phyloP scores from a whole-genome alignment of 768 basidiomycete genomes.

The Cystofilobasidium capitatum region DNA sequence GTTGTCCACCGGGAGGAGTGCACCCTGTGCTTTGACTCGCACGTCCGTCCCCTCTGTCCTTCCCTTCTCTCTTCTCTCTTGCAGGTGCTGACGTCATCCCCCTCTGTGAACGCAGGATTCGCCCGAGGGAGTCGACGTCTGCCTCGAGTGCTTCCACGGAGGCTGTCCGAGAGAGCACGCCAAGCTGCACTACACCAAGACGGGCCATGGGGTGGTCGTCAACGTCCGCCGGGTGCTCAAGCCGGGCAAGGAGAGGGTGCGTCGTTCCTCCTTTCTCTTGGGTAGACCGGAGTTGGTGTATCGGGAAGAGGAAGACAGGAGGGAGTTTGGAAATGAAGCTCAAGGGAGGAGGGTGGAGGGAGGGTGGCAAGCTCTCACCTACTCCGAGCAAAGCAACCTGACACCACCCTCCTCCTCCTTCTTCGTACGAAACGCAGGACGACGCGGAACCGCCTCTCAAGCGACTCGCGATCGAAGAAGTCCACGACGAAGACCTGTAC shows the following conservation, averaged over 20 bases:
- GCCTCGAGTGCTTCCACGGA: constrained; percentile 88
- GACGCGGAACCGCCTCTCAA: constrained; percentile 74
- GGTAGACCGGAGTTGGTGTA: neutral
- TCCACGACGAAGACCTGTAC: constrained; percentile 77
- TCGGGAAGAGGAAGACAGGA: neutral
- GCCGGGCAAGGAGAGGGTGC: constrained; percentile 54
- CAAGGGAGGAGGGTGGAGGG: neutral
- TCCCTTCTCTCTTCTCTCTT: neutral
- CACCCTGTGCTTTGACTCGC: constrained; percentile 91
- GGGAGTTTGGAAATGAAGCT: neutral
- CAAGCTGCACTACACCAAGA: constrained; percentile 58
- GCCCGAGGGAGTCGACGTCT: constrained; percentile 72
- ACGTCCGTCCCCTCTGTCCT: constrained; percentile 46
- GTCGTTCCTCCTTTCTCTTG: constrained; percentile 37
- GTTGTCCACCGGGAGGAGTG: constrained; percentile 64
- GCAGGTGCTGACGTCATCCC: neutral
- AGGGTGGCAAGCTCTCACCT: too few relatives aligned
- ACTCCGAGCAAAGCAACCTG: neutral
- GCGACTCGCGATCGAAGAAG: constrained; percentile 73
- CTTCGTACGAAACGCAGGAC: constrained; percentile 43
- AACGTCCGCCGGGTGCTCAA: constrained; percentile 69
- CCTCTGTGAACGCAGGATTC: constrained; percentile 48
- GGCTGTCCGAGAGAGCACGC: constrained; percentile 67
- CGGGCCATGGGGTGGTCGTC: constrained; percentile 63
- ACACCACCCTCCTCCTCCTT: neutral